Evolutionary conservation across 2,329 filamentous ascomycete genomes (phyloP), one percentile per base, ranked within the genome.

Genomic region (Fusarium sp.): DNA sequence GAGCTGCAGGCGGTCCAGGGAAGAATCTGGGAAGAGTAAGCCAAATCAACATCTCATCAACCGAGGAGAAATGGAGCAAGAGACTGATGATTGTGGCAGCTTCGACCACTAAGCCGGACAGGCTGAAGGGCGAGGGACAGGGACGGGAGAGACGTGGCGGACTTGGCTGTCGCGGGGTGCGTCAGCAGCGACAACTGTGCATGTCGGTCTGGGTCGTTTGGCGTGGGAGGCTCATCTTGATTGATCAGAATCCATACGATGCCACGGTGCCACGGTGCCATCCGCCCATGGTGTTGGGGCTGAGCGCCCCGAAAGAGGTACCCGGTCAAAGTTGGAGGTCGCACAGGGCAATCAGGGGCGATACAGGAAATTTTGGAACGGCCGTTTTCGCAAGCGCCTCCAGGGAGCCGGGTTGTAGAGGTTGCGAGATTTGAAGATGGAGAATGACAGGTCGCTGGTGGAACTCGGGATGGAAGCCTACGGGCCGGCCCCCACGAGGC

Each of bases 1-100:
- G 95, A 98, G 83, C 88, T 98, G 72, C 87, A 92, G 76, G 92
- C 93, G 64, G 95, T 98, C 31, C 92, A 96, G 82, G 96, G 96
- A 71, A 90, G 96, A 76, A 93, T 94, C 76, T 98, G 96, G 95
- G 95, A 97, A 84, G 95, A 92, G 90, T 92, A 84, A 78, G 83
- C 78, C 24, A 35, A 70, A 22, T 54, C 45, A 61, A 37, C 58
- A 61, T 47, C 18, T 35, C 34, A 52, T 66, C 29, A 47, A 56
- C 52, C 35, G 80, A 59, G 27, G 9, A 63, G 59, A 64, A 47
- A 52, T 38, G 42, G 63, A 66, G 59, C 56, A 69, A 67, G 18
- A 69, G 61, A 69, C 77, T 80, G 64, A 80, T 62, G 58, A 72
- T 35, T 64, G 57, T 67, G 63, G 31, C 73, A 87, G 84, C 72